Conservation (phyloP, 2,329 filamentous ascomycete genomes). For the Pseudofabraea citricarpa region DNA sequence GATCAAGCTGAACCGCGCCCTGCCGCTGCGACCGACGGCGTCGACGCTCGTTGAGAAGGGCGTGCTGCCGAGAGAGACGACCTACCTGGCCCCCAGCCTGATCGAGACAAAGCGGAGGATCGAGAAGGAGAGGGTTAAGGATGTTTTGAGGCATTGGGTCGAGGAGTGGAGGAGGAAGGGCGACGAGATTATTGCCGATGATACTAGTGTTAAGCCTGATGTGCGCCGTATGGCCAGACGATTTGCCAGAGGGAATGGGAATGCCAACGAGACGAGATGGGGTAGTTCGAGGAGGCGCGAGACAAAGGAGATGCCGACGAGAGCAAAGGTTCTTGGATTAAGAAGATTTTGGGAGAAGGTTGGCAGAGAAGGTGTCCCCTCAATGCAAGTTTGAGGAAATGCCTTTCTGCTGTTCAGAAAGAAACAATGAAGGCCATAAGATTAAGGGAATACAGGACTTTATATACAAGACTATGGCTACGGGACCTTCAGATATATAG, state of each 20-base stretch:
- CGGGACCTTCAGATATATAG: no score
- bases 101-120: slow-evolving; percentile 59
- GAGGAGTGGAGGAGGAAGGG: slow-evolving; percentile 35
- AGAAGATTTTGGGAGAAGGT: slow-evolving; percentile 64
- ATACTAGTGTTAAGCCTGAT: slow-evolving; percentile 16
- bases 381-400: no score
- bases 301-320: slow-evolving; percentile 38
- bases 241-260: slow-evolving; percentile 28
- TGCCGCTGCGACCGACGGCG: slow-evolving; percentile 54
- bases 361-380: slow-evolving; percentile 28
- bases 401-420: background rate
- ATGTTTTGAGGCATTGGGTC: slow-evolving; percentile 60
- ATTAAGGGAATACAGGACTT: no score
- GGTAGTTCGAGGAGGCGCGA: slow-evolving; percentile 14
- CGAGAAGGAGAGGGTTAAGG: slow-evolving; percentile 64
- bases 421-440: no score
- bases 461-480: no score
- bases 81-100: slow-evolving; percentile 47
- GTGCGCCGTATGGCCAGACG: slow-evolving; percentile 35
- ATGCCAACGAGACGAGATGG: slow-evolving; percentile 41
- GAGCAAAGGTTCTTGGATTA: slow-evolving; percentile 51
- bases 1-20: slow-evolving; percentile 58
- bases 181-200: slow-evolving; percentile 9
- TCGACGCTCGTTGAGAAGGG: slow-evolving; percentile 56
- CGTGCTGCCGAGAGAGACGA: slow-evolving; percentile 55